Conservation (phyloP, 2,329 filamentous ascomycete genomes). For the Pseudocercospora fuligena region DNA sequence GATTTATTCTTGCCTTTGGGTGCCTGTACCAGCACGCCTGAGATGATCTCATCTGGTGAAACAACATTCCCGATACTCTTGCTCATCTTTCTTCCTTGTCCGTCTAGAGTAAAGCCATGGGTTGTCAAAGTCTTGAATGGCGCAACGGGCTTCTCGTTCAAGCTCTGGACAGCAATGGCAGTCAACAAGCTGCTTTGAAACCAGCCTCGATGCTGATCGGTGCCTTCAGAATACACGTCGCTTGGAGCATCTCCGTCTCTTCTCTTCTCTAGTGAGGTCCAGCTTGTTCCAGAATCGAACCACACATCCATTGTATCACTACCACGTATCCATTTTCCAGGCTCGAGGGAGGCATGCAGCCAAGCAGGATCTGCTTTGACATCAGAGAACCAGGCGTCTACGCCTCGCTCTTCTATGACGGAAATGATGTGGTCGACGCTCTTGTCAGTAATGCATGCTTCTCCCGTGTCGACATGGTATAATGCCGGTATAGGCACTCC, state of each 20-base stretch:
- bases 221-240: slow-evolving; percentile 91
- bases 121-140: slow-evolving; percentile 92
- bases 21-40: slow-evolving; percentile 76
- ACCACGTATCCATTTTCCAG: slow-evolving; percentile 70
- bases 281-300: slow-evolving; percentile 98
- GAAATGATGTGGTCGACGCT: slow-evolving; percentile 84
- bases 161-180: slow-evolving; percentile 68
- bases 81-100: slow-evolving; percentile 95
- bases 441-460: slow-evolving; percentile 77
- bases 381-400: slow-evolving; percentile 96
- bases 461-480: slow-evolving; percentile 65
- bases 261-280: slow-evolving; percentile 62
- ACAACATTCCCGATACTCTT: slow-evolving; percentile 94
- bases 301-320: slow-evolving; percentile 99
- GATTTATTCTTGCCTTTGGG: slow-evolving; percentile 50
- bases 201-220: slow-evolving; percentile 96
- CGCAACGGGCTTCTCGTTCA: slow-evolving; percentile 52
- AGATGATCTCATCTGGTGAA: slow-evolving; percentile 79
- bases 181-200: slow-evolving; percentile 96
- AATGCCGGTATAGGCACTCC: slow-evolving; percentile 94
- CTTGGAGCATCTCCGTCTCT: slow-evolving; percentile 56
- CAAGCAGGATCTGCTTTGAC: slow-evolving; percentile 74
- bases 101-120: slow-evolving; percentile 91
- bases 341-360: slow-evolving; percentile 68
- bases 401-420: slow-evolving; percentile 75